phyloP scores from a whole-genome alignment of 768 basidiomycete species.

The Lactarius pseudohatsudake region DNA sequence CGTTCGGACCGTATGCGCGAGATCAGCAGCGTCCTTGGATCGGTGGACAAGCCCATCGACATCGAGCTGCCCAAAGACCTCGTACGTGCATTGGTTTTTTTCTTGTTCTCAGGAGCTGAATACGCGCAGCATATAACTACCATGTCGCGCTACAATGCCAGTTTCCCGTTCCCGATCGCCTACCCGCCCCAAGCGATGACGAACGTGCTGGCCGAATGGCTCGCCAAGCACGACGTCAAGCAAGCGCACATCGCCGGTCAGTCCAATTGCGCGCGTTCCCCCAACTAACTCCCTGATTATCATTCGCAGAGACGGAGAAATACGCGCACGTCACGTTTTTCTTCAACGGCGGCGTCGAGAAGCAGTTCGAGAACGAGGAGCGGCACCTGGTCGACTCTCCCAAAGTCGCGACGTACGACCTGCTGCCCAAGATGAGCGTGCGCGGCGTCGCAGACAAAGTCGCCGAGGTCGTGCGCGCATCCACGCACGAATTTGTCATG shows the following conservation, averaged over 20 bases:
- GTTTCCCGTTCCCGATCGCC: conserved; percentile 85
- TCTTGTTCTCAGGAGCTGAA: neutral
- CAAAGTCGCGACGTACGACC: conserved; percentile 93
- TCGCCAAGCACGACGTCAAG: conserved; percentile 72
- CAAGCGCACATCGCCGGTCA: conserved; percentile 87
- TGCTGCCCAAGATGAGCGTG: conserved; percentile 86
- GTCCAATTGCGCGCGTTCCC: conserved; percentile 21
- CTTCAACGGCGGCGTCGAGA: conserved; percentile 96
- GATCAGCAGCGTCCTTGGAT: conserved; percentile 76
- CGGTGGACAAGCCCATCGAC: conserved; percentile 82
- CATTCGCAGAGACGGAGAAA: conserved; percentile 80
- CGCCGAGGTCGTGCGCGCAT: conserved; percentile 72
- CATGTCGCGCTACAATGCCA: conserved; percentile 91
- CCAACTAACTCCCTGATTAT: neutral
- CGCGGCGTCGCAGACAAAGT: conserved; percentile 89
- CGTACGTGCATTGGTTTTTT: conserved; percentile 42
- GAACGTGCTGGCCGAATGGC: conserved; percentile 93
- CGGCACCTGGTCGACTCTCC: conserved; percentile 88
- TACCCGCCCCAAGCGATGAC: conserved; percentile 95
- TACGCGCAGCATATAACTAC: conserved; percentile 72
- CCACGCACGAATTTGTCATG: conserved; percentile 87
- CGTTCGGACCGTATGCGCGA: conserved; percentile 96
- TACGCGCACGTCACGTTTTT: conserved; percentile 98
- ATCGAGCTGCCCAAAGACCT: conserved; percentile 78
- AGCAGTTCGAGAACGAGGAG: conserved; percentile 82